Evolutionary conservation across 345 rosid genomes (phyloP).

Genomic region (Bruguiera parviflora): DNA sequence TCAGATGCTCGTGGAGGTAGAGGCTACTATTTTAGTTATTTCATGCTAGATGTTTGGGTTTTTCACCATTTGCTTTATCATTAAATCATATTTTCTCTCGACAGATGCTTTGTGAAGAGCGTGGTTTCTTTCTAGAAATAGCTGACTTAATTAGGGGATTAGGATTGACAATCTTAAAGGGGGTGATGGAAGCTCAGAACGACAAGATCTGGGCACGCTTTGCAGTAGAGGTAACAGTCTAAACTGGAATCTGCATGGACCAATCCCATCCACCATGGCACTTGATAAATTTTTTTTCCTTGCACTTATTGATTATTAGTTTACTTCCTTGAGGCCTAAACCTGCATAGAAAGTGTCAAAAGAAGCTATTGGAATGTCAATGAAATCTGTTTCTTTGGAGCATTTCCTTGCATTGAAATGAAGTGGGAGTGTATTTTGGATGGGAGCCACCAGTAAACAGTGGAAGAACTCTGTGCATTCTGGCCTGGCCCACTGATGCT

Average conservation of each 20-base stretch:
- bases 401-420: too few relatives aligned
- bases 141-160: constrained; percentile 85
- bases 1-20: constrained; percentile 90
- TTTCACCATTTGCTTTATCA: not conserved
- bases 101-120: constrained; percentile 93
- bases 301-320: too few relatives aligned
- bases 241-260: not conserved
- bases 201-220: constrained; percentile 92
- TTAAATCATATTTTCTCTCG: not conserved
- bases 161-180: constrained; percentile 94
- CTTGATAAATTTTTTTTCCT: not conserved
- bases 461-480: too few relatives aligned
- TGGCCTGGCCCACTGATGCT: too few relatives aligned
- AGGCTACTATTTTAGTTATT: not conserved
- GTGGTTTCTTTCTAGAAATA: constrained; percentile 92
- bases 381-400: too few relatives aligned
- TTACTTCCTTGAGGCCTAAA: too few relatives aligned
- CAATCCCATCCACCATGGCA: not conserved
- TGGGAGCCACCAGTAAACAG: too few relatives aligned
- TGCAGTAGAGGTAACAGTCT: constrained; percentile 69
- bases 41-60: not conserved
- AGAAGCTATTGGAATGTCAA: too few relatives aligned
- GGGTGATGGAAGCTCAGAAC: constrained; percentile 74
- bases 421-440: too few relatives aligned
- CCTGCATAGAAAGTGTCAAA: too few relatives aligned